Base-by-base conservation (phyloP, 2,329 filamentous ascomycete genomes). In the Reticulascus tulasneorum region DNA sequence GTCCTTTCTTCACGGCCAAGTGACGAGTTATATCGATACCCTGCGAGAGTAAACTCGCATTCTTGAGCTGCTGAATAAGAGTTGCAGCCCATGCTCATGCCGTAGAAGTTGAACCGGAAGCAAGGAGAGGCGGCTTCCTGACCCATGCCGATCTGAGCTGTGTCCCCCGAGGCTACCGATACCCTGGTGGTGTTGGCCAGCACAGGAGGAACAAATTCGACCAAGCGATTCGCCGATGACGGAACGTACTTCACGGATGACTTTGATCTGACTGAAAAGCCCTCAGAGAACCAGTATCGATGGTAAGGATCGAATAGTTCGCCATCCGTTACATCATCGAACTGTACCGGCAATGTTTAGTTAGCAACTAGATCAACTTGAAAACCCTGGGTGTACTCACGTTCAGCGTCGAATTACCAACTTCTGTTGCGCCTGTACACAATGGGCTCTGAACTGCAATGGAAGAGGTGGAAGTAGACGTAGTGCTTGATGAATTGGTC, bases 1-100 rank as follows among this genome's bases (percentile, higher is more conserved):
- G 24, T 35, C 17, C 38, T 33, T 38, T 58, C 49, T 44, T 64
- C 63, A 21, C 47, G 53, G 3, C 48, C 47, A 6, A 50, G 45
- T 9, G 46, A 48, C 13, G 53, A 47, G 28, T 63, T 56, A 47
- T 55, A 64, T 9, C 55, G 54, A 41, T 64, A 66, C 7, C 61
- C 63, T n/a, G 63, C 63, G 20, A 66, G 50, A 24, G 62, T 60
- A 40, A 66, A 65, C 33, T 65, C 58, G 24, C 63, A 66, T 54
- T 58, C 63, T 33, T 60, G 47, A 9, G 28, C 23, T 11, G 26
- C 22, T 13, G 40, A n/a, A n/a, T n/a, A n/a, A n/a, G n/a, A 19
- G 12, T 42, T 28, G 30, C 63, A 66, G 30, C 63, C 63, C 16
- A 66, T 44, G 20, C 47, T 58, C n/a, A 56, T 56, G n/a, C 60